phyloP scores from a whole-genome alignment of 805 yeast species.

The Candida ponderosae region DNA sequence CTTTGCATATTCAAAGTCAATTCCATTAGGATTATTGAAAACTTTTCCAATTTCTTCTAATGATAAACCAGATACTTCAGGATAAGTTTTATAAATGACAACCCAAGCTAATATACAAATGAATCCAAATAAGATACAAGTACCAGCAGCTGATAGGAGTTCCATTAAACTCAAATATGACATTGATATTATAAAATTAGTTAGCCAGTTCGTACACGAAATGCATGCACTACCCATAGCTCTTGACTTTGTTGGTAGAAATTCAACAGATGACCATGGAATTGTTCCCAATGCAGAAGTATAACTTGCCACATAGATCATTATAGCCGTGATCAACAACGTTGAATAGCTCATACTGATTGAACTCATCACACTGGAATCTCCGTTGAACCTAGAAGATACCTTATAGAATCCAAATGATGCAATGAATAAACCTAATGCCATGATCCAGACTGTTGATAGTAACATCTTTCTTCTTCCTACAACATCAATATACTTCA shows the following conservation, averaged over 20 bases:
- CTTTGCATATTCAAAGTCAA: conserved; percentile 25
- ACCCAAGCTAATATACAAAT: conserved; percentile 29
- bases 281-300: conserved; percentile 36
- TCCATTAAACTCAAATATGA: conserved; percentile 27
- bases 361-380: not conserved
- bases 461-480: conserved; percentile 41
- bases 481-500: conserved; percentile 38
- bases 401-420: conserved; percentile 19
- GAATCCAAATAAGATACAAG: conserved; percentile 26
- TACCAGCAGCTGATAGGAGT: conserved; percentile 21
- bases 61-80: conserved; percentile 37
- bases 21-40: conserved; percentile 25
- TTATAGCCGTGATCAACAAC: conserved; percentile 22
- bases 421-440: conserved; percentile 25
- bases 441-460: conserved; percentile 31
- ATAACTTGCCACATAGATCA: conserved; percentile 31
- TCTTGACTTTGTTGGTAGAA: conserved; percentile 32
- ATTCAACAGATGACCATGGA: conserved; percentile 39
- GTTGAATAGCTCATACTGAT: conserved; percentile 5
- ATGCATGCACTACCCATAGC: conserved; percentile 35
- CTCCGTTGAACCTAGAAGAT: not conserved
- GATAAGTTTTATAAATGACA: conserved; percentile 31
- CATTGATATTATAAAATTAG: conserved; percentile 28
- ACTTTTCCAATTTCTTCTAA: conserved; percentile 33
- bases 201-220: conserved; percentile 34